A percentile compares a stretch with the other conserved stretches of the same genome.
Conservation (phyloP, 345 rosid species). For the Euphorbia tirucalli region DNA sequence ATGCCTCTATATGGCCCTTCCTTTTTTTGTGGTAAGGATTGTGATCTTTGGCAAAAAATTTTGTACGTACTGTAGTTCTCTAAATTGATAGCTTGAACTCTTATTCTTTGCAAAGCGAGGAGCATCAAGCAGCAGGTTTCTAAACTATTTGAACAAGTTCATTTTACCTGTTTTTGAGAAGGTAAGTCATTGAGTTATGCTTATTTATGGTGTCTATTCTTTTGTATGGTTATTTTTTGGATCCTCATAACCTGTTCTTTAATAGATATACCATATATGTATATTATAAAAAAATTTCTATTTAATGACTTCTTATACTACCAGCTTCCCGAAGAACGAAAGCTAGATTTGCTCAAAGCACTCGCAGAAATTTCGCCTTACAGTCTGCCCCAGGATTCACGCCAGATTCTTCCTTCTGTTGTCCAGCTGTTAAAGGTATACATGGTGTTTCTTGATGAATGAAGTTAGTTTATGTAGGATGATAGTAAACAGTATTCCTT, state of each 20-base stretch:
- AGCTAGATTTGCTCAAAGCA: slow-evolving; percentile 92
- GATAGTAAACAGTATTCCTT: not conserved
- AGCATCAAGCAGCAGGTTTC: slow-evolving; percentile 87
- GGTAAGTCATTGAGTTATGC: slow-evolving; percentile 41
- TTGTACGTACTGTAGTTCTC: slow-evolving; percentile 12
- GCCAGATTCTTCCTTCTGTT: slow-evolving; percentile 87
- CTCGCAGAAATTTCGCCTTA: slow-evolving; percentile 91
- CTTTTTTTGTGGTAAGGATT: slow-evolving; percentile 78
- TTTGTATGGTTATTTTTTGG: not conserved
- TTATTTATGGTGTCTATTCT: not conserved
- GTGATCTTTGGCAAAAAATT: not conserved
- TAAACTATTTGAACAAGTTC: slow-evolving; percentile 81
- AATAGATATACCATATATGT: not conserved
- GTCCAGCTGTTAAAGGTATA: slow-evolving; percentile 88
- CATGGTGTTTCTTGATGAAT: not conserved
- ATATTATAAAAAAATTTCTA: not conserved
- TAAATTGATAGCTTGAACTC: slow-evolving; percentile 11
- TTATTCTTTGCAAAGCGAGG: slow-evolving; percentile 58
- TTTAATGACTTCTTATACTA: slow-evolving; percentile 12
- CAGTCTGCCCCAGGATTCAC: slow-evolving; percentile 86
- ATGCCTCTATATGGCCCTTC: slow-evolving; percentile 89
- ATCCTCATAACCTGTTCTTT: not conserved
- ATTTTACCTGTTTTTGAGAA: slow-evolving; percentile 85
- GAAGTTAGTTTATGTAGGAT: not conserved
- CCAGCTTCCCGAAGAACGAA: slow-evolving; percentile 96